Base-by-base conservation (phyloP, 164 flowering plant species). In the Nymphaea colorata region DNA sequence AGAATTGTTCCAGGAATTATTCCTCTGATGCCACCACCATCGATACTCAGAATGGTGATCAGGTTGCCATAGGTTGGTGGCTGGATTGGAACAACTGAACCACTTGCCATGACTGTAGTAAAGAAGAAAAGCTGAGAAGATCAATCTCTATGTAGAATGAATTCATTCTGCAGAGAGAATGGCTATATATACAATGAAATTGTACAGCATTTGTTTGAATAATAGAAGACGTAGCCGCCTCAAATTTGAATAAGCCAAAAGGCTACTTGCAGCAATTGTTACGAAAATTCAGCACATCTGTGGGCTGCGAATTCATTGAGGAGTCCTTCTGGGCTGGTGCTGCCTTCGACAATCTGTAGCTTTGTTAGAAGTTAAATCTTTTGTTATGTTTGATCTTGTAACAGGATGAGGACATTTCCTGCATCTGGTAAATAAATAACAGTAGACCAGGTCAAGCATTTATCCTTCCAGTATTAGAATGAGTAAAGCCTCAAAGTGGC, bases 11-110 rank as follows among this genome's bases (percentile, higher is more conserved):
- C 77, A 0, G 80, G 82, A 55, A 79, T 77, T 63, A 77, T 61
- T 44, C 82, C 82, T 69, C 82, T 69, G 0, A 77, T 67, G 16
- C 82, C 82, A 62, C 80, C 77, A 44, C 82, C 82, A 65, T 79
- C 82, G n/a, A 79, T 79, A 53, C 80, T 77, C 8, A 79, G 80
- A 73, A 79, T 67, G 18, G 80, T 79, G 66, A 77, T 66, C 16
- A 75, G 42, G n/a, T 74, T 65, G 12, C 78, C 81, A 43, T 66
- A 76, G 43, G 70, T 73, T 60, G 81, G 79, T 15, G 78, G 76
- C 44, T 72, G 78, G 16, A 69, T 45, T 18, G 61, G 68, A 43
- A 17, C 57, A 43, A 36, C 14, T 51, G 57, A 51, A 8, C 15
- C 57, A 51, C 8, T 8, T 4, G 8, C 57, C 57, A 51, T 51